These are phyloP conservation scores for Phytophthora macrochlamydospora DNA, from an alignment of 352 stramenopile genomes.

Conservation along the genomic window DNA sequence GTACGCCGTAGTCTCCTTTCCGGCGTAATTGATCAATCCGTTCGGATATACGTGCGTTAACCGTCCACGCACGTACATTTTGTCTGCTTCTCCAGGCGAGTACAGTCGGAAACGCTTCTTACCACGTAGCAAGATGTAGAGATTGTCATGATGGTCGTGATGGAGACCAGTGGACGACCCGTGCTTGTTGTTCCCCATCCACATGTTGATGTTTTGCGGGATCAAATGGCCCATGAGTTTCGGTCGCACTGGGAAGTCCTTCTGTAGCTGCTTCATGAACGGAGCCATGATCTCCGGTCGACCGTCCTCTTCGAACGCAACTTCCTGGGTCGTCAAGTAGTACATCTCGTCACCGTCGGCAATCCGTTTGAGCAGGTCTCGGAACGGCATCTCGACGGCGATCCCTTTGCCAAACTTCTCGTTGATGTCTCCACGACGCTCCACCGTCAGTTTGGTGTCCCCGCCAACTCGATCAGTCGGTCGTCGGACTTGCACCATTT, in stretches of 20 bases:
- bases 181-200: conserved; percentile 92
- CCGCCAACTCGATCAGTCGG: conserved; percentile 66
- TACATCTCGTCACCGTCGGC: conserved; percentile 72
- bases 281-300: conserved; percentile 85
- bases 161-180: conserved; percentile 93
- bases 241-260: conserved; percentile 88
- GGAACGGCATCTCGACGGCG: conserved; percentile 84
- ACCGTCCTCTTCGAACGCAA: conserved; percentile 76
- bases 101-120: conserved; percentile 96
- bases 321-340: conserved; percentile 92
- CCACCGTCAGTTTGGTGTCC: conserved; percentile 79
- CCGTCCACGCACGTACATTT: conserved; percentile 93
- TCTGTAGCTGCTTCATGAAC: conserved; percentile 76
- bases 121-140: conserved; percentile 96
- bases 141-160: conserved; percentile 99
- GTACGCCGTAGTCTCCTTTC: conserved; percentile 83
- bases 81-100: conserved; percentile 83
- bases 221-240: conserved; percentile 89
- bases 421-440: conserved; percentile 63
- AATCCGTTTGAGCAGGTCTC: conserved; percentile 76
- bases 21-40: conserved; percentile 96
- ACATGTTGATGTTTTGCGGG: conserved; percentile 96
- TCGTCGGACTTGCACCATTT: conserved; percentile 76
- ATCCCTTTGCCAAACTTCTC: conserved; percentile 89
- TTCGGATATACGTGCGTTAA: conserved; percentile 92